Evolutionary conservation across 108 stramenopile genomes (phyloP).

Genomic region (Mediolabrus comicus): DNA sequence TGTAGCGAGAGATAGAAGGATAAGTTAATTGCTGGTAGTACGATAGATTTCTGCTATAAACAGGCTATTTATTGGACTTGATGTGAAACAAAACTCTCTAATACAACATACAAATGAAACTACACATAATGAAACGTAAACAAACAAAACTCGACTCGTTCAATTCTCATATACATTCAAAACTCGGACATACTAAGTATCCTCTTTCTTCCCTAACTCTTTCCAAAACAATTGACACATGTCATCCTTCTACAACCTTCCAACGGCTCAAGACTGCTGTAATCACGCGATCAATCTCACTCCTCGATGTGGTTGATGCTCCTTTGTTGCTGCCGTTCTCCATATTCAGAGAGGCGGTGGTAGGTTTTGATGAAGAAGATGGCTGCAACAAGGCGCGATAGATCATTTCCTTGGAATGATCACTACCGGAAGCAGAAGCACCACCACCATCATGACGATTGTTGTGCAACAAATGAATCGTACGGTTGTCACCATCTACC

Average conservation of each 20-base stretch:
- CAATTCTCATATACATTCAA: no score
- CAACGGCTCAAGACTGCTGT: slow-evolving; percentile 39
- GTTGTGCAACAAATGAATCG: slow-evolving; percentile 19
- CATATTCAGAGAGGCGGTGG: not conserved
- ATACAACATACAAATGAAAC: no score
- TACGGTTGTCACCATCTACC: slow-evolving; percentile 29
- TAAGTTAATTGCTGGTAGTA: no score
- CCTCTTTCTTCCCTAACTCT: no score
- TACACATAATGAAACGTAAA: no score
- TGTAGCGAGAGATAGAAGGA: no score
- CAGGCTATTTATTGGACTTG: no score
- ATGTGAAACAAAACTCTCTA: no score
- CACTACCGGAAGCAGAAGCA: not conserved
- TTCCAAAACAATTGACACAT: no score
- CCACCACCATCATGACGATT: not conserved
- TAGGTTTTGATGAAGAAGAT: not conserved
- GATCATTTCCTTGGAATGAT: not conserved
- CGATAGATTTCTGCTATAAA: no score
- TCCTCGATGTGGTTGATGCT: not conserved
- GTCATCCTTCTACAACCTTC: slow-evolving; percentile 31
- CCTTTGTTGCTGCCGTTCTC: not conserved
- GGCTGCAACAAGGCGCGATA: slow-evolving; percentile 17
- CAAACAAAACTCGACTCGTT: no score
- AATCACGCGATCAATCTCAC: slow-evolving; percentile 36
- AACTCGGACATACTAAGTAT: no score